Base-by-base conservation (phyloP, 768 basidiomycete genomes). In the Lactifluus piperatus region DNA sequence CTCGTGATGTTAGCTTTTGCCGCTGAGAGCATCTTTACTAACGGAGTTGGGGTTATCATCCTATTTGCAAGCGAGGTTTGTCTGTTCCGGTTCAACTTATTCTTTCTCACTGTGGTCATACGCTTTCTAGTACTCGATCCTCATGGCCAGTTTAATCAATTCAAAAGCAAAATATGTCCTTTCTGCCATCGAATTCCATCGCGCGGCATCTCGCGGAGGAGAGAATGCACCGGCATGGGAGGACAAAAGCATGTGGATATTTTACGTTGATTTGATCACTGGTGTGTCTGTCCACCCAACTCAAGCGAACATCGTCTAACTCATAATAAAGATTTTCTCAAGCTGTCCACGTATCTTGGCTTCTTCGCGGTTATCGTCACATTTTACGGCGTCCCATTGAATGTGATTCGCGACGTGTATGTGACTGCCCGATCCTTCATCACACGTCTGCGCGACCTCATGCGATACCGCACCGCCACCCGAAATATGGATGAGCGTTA, bases 351-450 rank as follows among this genome's bases (percentile, higher is more conserved):
- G 0, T 99, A 98, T 73, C 80, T 97, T 63, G 73, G 85, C 36
- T 98, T 97, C 80, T 99, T 98, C 79, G 78, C 82, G 58, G 83
- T 97, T 67, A 94, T 98, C 68, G 86, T 97, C 66, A 86, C 91
- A 2, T 88, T 90, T 75, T 94, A 97, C 67, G 94, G 94, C 20
- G 78, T 99, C 37, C 97, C 97, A 2, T 77, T 99, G 56, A 97
- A 99, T 75, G 94, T 98, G 64, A 81, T 98, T 62, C 88, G 97
- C 51, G 95, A 98, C 74, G 92, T 99, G 47, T 98, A 95, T 74
- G 82, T 97, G 67, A 97, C 97, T 1, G 86, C 91, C 5, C 83
- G 93, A 20, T 95, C 95, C 2, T 97, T 99, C 76, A 75, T 94
- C 65, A 82, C 85, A 2, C 84, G 94, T 43, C 80, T 92, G 47